Evolutionary conservation across 371 early-diverging fungal species (phyloP).

Genomic region (Vairimorpha ceranae): DNA sequence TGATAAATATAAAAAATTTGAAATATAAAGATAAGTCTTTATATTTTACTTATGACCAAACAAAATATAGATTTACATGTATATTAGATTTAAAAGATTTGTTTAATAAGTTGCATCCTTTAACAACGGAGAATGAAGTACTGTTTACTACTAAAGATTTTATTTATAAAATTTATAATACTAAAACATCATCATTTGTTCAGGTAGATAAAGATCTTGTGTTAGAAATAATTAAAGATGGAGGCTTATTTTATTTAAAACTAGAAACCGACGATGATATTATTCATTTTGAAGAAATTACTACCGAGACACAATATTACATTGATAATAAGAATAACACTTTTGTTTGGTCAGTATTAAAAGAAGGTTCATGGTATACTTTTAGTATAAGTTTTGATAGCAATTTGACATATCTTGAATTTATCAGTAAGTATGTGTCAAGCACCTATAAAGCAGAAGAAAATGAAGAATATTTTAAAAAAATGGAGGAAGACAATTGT

Average conservation of each 20-base stretch:
- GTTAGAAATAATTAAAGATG: slow-evolving; percentile 21
- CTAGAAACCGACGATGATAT: slow-evolving; percentile 55
- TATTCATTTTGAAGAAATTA: slow-evolving; percentile 59
- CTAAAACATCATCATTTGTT: slow-evolving; percentile 8
- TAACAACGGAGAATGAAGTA: neutral
- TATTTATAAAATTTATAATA: slow-evolving; percentile 19
- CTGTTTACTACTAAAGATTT: neutral
- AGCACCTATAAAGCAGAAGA: slow-evolving; percentile 28
- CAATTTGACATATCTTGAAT: slow-evolving; percentile 56
- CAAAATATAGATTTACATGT: slow-evolving; percentile 21
- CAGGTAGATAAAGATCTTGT: neutral
- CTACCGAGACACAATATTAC: slow-evolving; percentile 59
- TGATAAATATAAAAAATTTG: neutral
- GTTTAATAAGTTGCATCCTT: slow-evolving; percentile 12
- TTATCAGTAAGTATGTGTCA: slow-evolving; percentile 54
- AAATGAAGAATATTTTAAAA: slow-evolving; percentile 47
- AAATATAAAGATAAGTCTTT: neutral
- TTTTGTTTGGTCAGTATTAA: slow-evolving; percentile 61
- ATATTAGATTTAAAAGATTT: neutral
- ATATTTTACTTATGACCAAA: slow-evolving; percentile 20
- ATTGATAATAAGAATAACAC: slow-evolving; percentile 59
- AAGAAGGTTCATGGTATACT: slow-evolving; percentile 44
- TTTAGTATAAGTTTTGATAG: slow-evolving; percentile 56
- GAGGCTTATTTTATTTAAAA: slow-evolving; percentile 32
- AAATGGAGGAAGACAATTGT: slow-evolving; percentile 43